phyloP scores from a whole-genome alignment of 805 yeast genomes.

The Saccharomycodes ludwigii region DNA sequence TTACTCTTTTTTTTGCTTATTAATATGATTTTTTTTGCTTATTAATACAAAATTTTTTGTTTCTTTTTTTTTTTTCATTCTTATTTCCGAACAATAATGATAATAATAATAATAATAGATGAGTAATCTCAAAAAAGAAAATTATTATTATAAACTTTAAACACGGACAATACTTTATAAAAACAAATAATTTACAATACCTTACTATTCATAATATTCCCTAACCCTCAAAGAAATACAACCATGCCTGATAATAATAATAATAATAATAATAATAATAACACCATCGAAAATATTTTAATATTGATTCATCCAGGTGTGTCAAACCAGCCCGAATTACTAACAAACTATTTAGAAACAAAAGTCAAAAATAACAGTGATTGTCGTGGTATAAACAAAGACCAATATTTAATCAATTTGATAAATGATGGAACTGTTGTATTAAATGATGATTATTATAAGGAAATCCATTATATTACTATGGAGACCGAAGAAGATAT shows the following conservation, averaged over 20 bases:
- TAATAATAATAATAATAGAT: too few relatives aligned
- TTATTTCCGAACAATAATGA: too few relatives aligned
- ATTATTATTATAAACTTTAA: too few relatives aligned
- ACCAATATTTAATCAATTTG: slow-evolving; percentile 47
- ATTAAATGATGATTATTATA: slow-evolving; percentile 27
- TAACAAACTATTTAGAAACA: too few relatives aligned
- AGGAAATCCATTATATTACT: slow-evolving; percentile 40
- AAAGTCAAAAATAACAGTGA: slow-evolving; percentile 22
- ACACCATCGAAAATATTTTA: slow-evolving; percentile 17
- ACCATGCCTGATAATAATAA: too few relatives aligned
- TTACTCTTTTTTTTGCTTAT: too few relatives aligned
- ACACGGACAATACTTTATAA: too few relatives aligned
- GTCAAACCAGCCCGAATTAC: slow-evolving; percentile 40
- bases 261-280: slow-evolving; percentile 3
- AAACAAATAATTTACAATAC: slow-evolving; percentile 3
- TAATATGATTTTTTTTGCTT: too few relatives aligned
- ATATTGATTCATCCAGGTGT: slow-evolving; percentile 56
- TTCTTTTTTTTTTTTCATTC: too few relatives aligned
- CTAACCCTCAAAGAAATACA: too few relatives aligned
- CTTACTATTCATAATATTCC: slow-evolving; percentile 5
- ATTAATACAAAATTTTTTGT: too few relatives aligned
- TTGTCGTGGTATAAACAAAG: slow-evolving; percentile 20
- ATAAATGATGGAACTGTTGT: slow-evolving; percentile 36
- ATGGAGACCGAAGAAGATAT: slow-evolving; percentile 35
- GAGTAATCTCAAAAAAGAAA: too few relatives aligned